These are phyloP conservation scores for Xylaria intraflava DNA, from an alignment of 495 filamentous ascomycete genomes.

Conservation along the genomic window DNA sequence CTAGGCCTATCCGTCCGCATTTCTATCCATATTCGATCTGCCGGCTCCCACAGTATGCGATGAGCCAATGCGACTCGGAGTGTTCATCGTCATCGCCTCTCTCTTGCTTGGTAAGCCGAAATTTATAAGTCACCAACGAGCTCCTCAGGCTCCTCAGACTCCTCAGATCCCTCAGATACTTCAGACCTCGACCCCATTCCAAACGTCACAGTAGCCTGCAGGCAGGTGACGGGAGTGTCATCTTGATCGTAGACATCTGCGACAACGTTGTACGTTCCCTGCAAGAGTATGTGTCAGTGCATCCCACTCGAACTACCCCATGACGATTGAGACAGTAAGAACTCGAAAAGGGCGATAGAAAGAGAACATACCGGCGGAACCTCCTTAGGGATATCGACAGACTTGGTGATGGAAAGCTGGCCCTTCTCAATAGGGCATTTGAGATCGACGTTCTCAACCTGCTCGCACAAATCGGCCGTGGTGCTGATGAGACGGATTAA, in stretches of 20 bases:
- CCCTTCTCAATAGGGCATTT: conserved; percentile 82
- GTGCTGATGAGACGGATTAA: conserved; percentile 81
- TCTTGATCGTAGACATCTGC: conserved; percentile 76
- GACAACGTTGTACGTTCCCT: conserved; percentile 85
- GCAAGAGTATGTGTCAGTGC: conserved; percentile 3
- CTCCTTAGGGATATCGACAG: conserved; percentile 75
- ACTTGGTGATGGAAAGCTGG: conserved; percentile 62
- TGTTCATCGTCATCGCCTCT: background rate
- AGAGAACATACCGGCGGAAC: conserved; percentile 75
- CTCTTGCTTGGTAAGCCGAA: background rate
- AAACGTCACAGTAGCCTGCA: conserved; percentile 63
- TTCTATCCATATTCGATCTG: background rate
- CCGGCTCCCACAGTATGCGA: background rate
- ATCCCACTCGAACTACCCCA: too few species aligned
- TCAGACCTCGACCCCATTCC: conserved; percentile 17
- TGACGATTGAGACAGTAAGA: background rate
- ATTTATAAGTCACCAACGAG: conserved; percentile 12
- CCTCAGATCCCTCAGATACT: background rate
- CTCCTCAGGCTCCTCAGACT: background rate
- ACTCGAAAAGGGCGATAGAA: background rate
- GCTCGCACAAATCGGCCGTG: conserved; percentile 74
- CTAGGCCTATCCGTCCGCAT: background rate
- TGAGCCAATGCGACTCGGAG: conserved; percentile 1
- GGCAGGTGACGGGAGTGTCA: conserved; percentile 67
- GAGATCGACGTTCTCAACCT: conserved; percentile 80